Evolutionary conservation across 2,329 filamentous ascomycete genomes (phyloP).

Genomic region (Ophiocordyceps sinensis): DNA sequence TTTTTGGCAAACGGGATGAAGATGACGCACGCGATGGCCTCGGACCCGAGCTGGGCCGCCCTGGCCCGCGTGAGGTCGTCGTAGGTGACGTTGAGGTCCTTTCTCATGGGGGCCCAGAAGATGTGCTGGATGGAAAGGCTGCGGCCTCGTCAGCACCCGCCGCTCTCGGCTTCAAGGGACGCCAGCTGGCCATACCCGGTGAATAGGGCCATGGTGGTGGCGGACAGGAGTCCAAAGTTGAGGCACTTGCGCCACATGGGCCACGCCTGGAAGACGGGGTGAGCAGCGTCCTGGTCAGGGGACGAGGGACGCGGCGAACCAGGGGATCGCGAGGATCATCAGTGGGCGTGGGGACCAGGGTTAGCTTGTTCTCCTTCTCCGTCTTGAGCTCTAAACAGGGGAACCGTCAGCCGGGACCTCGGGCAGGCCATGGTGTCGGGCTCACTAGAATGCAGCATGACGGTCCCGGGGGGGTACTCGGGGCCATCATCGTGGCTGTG

Average conservation of each 20-base stretch:
- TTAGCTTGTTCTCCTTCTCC: background rate
- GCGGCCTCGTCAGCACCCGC: background rate
- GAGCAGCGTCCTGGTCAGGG: background rate
- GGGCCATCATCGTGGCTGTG: no score
- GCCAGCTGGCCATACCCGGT: constrained; percentile 5
- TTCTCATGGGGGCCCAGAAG: constrained; percentile 7
- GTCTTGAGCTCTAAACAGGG: background rate
- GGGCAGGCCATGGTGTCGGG: background rate
- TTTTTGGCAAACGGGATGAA: constrained; percentile 20
- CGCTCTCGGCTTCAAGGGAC: background rate
- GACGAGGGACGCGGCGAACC: background rate
- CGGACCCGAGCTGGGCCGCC: constrained; percentile 14
- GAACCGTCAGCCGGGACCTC: background rate
- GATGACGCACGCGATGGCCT: constrained; percentile 18
- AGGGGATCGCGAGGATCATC: background rate
- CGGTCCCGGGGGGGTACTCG: background rate
- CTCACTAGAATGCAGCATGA: background rate
- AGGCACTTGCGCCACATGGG: constrained; percentile 8
- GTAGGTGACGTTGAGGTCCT: constrained; percentile 12
- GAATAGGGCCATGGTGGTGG: constrained; percentile 8
- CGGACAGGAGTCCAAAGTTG: constrained; percentile 8
- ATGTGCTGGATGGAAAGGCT: constrained; percentile 5
- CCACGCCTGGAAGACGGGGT: constrained; percentile 7
- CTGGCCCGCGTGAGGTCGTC: constrained; percentile 12
- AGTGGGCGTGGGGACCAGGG: background rate